phyloP scores from a whole-genome alignment of 306 rosid species.

The Bauhinia variegata region DNA sequence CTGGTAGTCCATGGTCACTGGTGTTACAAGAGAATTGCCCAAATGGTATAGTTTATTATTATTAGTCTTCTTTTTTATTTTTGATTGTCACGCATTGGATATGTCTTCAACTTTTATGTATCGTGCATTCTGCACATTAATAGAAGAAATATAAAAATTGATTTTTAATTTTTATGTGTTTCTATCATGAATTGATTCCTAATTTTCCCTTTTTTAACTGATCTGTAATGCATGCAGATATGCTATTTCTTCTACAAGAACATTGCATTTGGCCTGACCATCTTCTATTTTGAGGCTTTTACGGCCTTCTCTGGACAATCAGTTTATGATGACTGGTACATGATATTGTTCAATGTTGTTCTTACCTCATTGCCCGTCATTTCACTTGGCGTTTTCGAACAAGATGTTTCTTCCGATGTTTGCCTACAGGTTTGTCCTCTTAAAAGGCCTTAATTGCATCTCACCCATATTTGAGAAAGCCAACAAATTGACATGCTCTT shows the following conservation, averaged over 20 bases:
- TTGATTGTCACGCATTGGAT: slow-evolving; percentile 28
- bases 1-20: slow-evolving; percentile 99
- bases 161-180: slow-evolving; percentile 14
- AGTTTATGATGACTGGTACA: slow-evolving; percentile 91
- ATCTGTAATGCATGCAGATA: slow-evolving; percentile 61
- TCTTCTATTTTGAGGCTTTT: slow-evolving; percentile 94
- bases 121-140: slow-evolving; percentile 22
- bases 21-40: slow-evolving; percentile 99
- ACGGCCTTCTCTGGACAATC: slow-evolving; percentile 97
- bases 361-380: slow-evolving; percentile 98
- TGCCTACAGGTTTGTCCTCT: slow-evolving; percentile 83
- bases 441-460: slow-evolving; percentile 14
- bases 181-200: slow-evolving; percentile 27
- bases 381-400: slow-evolving; percentile 97
- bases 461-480: slow-evolving; percentile 23
- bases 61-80: slow-evolving; percentile 14
- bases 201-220: slow-evolving; percentile 24
- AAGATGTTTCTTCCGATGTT: slow-evolving; percentile 95
- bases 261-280: slow-evolving; percentile 95
- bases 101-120: slow-evolving; percentile 18
- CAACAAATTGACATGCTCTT: slow-evolving; percentile 20
- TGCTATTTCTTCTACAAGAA: slow-evolving; percentile 99
- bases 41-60: slow-evolving; percentile 84
- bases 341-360: slow-evolving; percentile 89
- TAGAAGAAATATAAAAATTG: slow-evolving; percentile 20